phyloP scores from a whole-genome alignment of 2,329 filamentous ascomycete genomes.

The Hymenoscyphus linearis region DNA sequence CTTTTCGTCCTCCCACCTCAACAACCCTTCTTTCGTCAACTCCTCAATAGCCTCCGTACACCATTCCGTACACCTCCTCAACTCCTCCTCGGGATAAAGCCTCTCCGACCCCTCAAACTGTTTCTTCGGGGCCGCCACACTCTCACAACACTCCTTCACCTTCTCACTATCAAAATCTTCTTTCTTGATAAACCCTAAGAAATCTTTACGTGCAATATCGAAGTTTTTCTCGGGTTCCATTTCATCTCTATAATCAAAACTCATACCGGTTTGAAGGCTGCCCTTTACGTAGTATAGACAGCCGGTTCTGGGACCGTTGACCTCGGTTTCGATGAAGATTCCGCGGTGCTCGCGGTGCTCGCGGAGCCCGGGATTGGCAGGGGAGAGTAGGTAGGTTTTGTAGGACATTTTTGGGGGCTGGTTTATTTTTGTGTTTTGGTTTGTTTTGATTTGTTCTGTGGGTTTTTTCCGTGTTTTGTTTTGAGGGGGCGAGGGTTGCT shows the following conservation, averaged over 20 bases:
- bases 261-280: not conserved
- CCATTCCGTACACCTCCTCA: not conserved
- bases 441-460: too few relatives aligned
- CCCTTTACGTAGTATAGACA: not conserved
- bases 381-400: not conserved
- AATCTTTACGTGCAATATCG: too few relatives aligned
- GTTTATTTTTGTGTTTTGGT: too few relatives aligned
- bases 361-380: not conserved
- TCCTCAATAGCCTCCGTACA: not conserved
- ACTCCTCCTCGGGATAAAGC: not conserved
- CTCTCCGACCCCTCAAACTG: not conserved
- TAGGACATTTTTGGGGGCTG: not conserved
- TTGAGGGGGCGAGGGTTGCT: too few relatives aligned
- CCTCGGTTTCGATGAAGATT: not conserved
- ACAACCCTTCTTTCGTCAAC: not conserved
- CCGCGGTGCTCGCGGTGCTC: not conserved
- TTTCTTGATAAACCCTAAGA: not conserved
- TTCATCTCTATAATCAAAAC: not conserved
- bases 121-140: not conserved
- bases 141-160: not conserved
- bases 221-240: not conserved
- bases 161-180: not conserved
- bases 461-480: too few relatives aligned
- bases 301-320: not conserved
- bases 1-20: not conserved